Base-by-base conservation (phyloP, 176 grass and related monocot genomes). In the Lolium perenne region DNA sequence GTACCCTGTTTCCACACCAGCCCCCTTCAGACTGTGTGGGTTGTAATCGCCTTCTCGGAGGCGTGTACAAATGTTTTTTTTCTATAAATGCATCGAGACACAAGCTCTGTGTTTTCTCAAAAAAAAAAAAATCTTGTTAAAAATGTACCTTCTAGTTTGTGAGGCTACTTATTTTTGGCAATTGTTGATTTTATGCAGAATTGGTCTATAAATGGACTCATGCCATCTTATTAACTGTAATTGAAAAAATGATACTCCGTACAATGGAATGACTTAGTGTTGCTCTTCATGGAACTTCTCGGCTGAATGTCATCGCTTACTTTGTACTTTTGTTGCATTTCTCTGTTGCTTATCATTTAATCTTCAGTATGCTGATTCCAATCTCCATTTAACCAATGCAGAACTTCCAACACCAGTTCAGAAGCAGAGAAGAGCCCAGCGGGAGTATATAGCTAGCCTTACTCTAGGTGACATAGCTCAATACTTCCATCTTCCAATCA, bases 401-500 rank as follows among this genome's bases (percentile, higher is more conserved):
- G 87, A 86, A 15, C 38, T 71, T 76, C 43, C 21, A 32, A 18
- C 49, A 53, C 18, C 90, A 43, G 43, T 78, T 80, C 80, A 80
- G 73, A 94, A 92, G 84, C 41, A 74, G 29, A 50, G n/a, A 9
- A 92, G 93, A 83, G 93, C 93, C 69, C 83, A 89, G n/a, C 14
- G 46, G 83, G 62, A 88, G 82, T 87, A 92, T 76, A 80, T 94
- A 83, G 74, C 82, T 40, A 89, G 84, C 81, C 92, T 94, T 80
- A 81, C 87, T 79, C 81, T 92, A 75, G 73, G 57, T 18, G 90
- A 94, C 14, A 89, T 92, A 53, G 65, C 85, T 68, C 83, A 86
- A 73, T 80, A 64, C 85, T 94, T 94, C 72, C 83, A 94, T 90
- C 90, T 94, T 70, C 90, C 93, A 51, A 82, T 94, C 54, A 74